Base-by-base conservation (phyloP, 352 stramenopile species). In the Pythium phragmiticola region DNA sequence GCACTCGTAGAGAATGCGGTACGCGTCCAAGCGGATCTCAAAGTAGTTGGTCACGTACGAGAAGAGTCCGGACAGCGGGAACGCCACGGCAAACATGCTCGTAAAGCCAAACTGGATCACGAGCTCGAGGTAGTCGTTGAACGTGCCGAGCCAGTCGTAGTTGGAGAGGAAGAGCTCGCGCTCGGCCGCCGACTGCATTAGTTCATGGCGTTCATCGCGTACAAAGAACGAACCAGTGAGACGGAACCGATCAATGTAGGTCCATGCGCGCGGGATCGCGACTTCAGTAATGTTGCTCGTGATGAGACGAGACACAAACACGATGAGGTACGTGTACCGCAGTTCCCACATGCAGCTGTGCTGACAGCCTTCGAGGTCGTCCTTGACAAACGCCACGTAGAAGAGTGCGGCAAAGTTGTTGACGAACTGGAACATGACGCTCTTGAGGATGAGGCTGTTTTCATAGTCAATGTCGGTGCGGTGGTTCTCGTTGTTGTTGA, bases 331-430 rank as follows among this genome's bases (percentile, higher is more conserved):
- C 68, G 96, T 94, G 59, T 89, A 90, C 63, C 95, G 79, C 23
- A 99, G 76, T 65, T 96, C 86, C 58, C 80, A 83, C 73, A 96
- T 91, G 84, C 90, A 97, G 64, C 73, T 87, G 41, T 82, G 59
- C 37, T 80, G 68, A 53, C 85, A 89, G 1, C 75, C 80, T 70
- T 91, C 79, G 23, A 95, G 76, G 23, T 72, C 84, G 48, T 87
- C 70, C 65, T 98, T 96, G 53, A 98, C 78, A 66, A 98, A 96
- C 34, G 92, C 92, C 17, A 98, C 80, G 73, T 98, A 98, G 70
- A 98, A 97, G 45, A 98, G 70, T 54, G 83, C 84, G n/a, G 96
- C 78, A 76, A 98, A 98, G 65, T 96, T 96, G 80, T 98, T 97
- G 68, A 98, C 96, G 43, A 97, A 96, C 78, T 98, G 92, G 72